Percentiles rank a stretch among this genome's conserved stretches.
Evolutionary conservation across 768 basidiomycete genomes (phyloP).

Genomic region (Tulasnella sp.): DNA sequence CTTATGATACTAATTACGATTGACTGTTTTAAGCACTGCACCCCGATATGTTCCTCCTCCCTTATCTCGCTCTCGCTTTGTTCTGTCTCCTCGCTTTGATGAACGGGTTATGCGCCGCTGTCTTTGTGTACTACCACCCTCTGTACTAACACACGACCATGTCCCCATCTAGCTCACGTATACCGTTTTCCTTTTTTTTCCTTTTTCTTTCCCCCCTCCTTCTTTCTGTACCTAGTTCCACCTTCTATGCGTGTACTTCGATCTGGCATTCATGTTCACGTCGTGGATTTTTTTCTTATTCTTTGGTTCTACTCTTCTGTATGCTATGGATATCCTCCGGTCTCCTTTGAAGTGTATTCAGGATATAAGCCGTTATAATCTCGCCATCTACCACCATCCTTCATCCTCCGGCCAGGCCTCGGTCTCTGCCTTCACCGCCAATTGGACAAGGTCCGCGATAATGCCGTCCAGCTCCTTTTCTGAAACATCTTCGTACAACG

Average conservation of each 20-base stretch:
- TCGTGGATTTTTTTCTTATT: not conserved
- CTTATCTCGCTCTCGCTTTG: not conserved
- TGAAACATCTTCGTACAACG: not conserved
- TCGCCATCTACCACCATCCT: not conserved
- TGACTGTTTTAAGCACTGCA: not conserved
- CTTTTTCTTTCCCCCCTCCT: not conserved
- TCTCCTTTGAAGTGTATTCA: not conserved
- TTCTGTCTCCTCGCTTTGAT: not conserved
- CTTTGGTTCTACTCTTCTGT: not conserved
- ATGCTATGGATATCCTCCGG: not conserved
- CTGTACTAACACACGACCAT: constrained; percentile 11
- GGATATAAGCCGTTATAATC: not conserved
- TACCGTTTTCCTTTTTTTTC: not conserved
- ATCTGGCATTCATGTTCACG: constrained; percentile 2
- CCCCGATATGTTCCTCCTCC: not conserved
- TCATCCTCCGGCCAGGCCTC: not conserved
- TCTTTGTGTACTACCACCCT: not conserved
- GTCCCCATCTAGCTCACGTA: constrained; percentile 4
- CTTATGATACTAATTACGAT: not conserved
- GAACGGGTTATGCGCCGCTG: not conserved
- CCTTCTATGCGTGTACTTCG: not conserved
- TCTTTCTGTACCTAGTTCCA: not conserved
- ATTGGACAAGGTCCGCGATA: not conserved
- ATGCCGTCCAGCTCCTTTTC: not conserved
- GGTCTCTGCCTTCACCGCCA: not conserved